These are phyloP conservation scores for Onygenales sp. DNA, from an alignment of 2,329 filamentous ascomycete species.

Conservation along the genomic window DNA sequence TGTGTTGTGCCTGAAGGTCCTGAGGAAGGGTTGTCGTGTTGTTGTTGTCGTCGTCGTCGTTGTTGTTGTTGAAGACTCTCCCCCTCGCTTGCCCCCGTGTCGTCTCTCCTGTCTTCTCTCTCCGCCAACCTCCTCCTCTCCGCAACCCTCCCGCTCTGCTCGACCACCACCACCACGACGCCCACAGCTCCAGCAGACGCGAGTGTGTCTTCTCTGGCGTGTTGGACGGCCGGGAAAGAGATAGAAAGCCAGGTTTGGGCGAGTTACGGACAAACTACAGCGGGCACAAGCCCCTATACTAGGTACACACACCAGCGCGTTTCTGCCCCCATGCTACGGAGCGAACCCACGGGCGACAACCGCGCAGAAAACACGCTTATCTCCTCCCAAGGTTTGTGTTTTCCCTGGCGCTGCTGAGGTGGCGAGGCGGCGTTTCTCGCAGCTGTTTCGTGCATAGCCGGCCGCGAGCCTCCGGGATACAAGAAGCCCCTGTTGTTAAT, in stretches of 20 bases:
- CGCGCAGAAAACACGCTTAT: constrained; percentile 3
- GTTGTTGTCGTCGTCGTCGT: no score
- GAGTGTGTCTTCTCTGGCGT: background rate
- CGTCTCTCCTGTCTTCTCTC: no score
- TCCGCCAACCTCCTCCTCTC: no score
- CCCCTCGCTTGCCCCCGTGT: no score
- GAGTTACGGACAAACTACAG: background rate
- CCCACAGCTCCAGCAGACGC: background rate
- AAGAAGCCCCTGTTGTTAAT: constrained; percentile 2
- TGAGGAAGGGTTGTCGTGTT: no score
- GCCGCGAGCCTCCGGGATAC: background rate
- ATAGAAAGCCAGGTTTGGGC: background rate
- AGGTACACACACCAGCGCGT: background rate
- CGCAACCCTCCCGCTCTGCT: background rate
- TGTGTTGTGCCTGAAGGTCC: no score
- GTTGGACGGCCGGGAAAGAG: background rate
- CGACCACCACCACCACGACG: background rate
- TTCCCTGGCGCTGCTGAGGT: constrained; percentile 3
- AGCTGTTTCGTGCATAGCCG: constrained; percentile 8
- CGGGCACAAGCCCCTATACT: background rate
- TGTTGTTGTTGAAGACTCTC: no score
- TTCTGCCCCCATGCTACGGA: background rate
- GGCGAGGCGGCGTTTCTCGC: constrained; percentile 5
- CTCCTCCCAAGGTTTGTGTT: constrained; percentile 8
- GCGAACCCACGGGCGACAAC: background rate